Conservation (phyloP, 2,329 filamentous ascomycete genomes). For the Furcasterigmium furcatum region DNA sequence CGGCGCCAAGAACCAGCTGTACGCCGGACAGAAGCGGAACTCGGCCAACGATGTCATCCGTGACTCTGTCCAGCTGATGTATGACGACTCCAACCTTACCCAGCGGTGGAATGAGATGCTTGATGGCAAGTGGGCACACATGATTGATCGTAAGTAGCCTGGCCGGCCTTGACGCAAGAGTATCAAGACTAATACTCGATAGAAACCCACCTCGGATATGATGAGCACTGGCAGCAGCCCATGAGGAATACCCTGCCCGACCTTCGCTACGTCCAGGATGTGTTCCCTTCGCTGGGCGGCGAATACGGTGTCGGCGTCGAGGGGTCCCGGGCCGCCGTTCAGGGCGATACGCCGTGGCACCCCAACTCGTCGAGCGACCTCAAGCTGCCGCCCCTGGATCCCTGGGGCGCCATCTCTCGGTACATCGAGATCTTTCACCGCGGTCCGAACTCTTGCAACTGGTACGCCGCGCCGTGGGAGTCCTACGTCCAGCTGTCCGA, state of each 20-base stretch:
- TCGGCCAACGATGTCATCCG: constrained; percentile 46
- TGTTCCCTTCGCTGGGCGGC: constrained; percentile 56
- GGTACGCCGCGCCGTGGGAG: constrained; percentile 43
- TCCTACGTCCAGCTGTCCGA: constrained; percentile 51
- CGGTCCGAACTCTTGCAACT: constrained; percentile 50
- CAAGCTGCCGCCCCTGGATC: constrained; percentile 53
- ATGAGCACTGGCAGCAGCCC: constrained; percentile 65
- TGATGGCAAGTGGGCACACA: constrained; percentile 60
- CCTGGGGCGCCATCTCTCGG: constrained; percentile 50
- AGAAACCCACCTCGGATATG: constrained; percentile 52
- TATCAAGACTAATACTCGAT: not conserved
- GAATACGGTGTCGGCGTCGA: constrained; percentile 63
- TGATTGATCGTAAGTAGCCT: constrained; percentile 50
- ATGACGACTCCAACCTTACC: constrained; percentile 55
- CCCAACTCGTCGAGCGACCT: constrained; percentile 49
- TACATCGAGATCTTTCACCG: constrained; percentile 64
- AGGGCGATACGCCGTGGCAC: constrained; percentile 51
- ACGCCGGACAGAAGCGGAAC: constrained; percentile 41
- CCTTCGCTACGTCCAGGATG: constrained; percentile 55
- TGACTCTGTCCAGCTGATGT: constrained; percentile 48
- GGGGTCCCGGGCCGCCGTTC: constrained; percentile 62
- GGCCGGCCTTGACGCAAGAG: rapidly evolving
- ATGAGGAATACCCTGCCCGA: constrained; percentile 67
- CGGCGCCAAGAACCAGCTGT: constrained; percentile 39
- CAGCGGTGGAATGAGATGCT: constrained; percentile 54